Evolutionary conservation across 768 basidiomycete species (phyloP).

Genomic region (Xanthoconium purpureum): DNA sequence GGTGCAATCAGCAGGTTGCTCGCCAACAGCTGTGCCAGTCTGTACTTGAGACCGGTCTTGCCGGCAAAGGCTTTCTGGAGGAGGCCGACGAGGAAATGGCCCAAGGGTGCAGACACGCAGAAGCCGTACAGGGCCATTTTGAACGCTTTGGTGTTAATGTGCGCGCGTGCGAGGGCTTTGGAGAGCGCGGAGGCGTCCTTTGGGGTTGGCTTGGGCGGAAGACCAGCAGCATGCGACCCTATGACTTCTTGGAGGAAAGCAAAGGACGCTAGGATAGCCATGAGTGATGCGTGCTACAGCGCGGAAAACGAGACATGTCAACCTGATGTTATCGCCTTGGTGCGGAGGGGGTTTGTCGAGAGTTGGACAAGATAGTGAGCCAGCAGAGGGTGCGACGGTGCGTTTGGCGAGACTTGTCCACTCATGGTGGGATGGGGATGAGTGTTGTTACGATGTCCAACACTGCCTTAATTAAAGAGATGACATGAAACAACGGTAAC

Average conservation of each 20-base stretch:
- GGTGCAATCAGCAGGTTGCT: constrained; percentile 77
- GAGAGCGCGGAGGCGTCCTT: constrained; percentile 54
- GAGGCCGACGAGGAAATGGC: constrained; percentile 67
- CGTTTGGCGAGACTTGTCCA: constrained; percentile 16
- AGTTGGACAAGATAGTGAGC: constrained; percentile 71
- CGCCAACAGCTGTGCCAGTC: constrained; percentile 69
- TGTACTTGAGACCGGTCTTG: constrained; percentile 58
- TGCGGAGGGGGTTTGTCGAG: constrained; percentile 65
- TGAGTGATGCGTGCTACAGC: background rate
- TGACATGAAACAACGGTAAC: constrained; percentile 3
- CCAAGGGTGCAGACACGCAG: constrained; percentile 77
- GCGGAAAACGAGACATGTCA: constrained; percentile 10
- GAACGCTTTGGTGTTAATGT: constrained; percentile 66
- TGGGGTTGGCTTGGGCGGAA: constrained; percentile 47
- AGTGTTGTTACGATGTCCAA: background rate
- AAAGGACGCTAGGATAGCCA: constrained; percentile 38
- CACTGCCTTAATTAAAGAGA: background rate
- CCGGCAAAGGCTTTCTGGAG: constrained; percentile 79
- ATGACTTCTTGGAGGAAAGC: constrained; percentile 80
- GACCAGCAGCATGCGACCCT: constrained; percentile 65
- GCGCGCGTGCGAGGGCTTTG: constrained; percentile 51
- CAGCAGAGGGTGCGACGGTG: constrained; percentile 46
- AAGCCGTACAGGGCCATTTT: constrained; percentile 87
- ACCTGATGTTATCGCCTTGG: constrained; percentile 79
- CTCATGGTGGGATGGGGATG: constrained; percentile 35